These are phyloP conservation scores for Protea cynaroides DNA, from an alignment of 164 flowering plant genomes.

Conservation along the genomic window DNA sequence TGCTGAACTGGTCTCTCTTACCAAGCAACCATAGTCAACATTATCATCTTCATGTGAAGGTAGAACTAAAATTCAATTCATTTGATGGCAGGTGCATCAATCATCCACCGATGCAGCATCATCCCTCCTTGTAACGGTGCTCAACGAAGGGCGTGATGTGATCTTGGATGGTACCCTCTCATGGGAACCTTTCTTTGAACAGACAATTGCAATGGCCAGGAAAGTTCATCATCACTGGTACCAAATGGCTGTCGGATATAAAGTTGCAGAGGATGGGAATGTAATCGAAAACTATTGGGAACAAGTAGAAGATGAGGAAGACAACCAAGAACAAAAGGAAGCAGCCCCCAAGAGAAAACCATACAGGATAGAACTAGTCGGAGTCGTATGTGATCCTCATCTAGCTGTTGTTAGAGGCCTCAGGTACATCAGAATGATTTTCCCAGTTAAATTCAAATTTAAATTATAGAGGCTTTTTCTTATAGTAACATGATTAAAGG, in stretches of 20 bases:
- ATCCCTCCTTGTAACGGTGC: slow-evolving; percentile 88
- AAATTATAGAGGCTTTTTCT: too few species aligned
- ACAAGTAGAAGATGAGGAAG: slow-evolving; percentile 28
- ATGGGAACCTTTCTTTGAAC: slow-evolving; percentile 84
- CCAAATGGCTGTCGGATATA: slow-evolving; percentile 88
- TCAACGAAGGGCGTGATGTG: slow-evolving; percentile 92
- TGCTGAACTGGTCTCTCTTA: slow-evolving; percentile 55
- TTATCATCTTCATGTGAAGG: too few species aligned
- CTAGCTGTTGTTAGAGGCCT: slow-evolving; percentile 89
- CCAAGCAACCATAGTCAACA: too few species aligned
- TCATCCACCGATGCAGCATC: slow-evolving; percentile 96
- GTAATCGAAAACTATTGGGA: slow-evolving; percentile 83
- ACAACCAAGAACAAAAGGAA: slow-evolving; percentile 21
- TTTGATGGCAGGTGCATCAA: slow-evolving; percentile 65
- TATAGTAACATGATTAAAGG: too few species aligned
- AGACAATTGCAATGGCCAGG: slow-evolving; percentile 83
- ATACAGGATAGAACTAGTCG: slow-evolving; percentile 84
- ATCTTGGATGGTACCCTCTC: slow-evolving; percentile 92
- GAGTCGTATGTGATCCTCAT: slow-evolving; percentile 87
- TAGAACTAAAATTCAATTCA: too few species aligned
- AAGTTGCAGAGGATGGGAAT: slow-evolving; percentile 60
- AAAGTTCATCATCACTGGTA: slow-evolving; percentile 67
- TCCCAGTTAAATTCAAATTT: neutral
- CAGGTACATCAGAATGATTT: slow-evolving; percentile 35
- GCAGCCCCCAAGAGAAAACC: slow-evolving; percentile 39